Base-by-base conservation (phyloP, 2,329 filamentous ascomycete genomes). In the Lasiodiplodia gonubiensis region DNA sequence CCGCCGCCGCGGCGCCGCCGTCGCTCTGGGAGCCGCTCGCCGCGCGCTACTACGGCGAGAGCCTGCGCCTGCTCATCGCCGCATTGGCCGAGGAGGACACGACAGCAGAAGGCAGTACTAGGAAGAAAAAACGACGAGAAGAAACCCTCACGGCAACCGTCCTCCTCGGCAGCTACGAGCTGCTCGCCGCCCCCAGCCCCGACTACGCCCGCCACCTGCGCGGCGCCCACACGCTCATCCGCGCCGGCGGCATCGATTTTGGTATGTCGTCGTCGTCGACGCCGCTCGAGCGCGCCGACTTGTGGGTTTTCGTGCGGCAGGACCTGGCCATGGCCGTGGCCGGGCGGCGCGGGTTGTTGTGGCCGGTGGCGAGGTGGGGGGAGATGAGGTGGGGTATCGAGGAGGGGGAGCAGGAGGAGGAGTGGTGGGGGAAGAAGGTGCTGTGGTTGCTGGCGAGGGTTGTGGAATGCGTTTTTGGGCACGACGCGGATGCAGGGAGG, bases 151-250 rank as follows among this genome's bases (percentile, higher is more conserved):
- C 37, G 2, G 57, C 57, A 3, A 61, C 57, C 4, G 12, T 61
- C 7, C 57, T 61, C 5, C 57, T 61, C 16, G 16, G 30, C 14
- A 61, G 57, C 57, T 37, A 18, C 25, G 57, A 61, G 57, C 35
- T 61, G 16, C 39, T 61, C 12, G 57, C 57, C 23, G 57, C 57
- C 7, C 57, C 57, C n/a, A 35, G 37, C 14, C 12, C 39, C 10
- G 57, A 61, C 39, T 42, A 61, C 35, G n/a, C n/a, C 4, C 16
- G 25, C 2, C 57, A 61, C 25, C 16, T 61, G 16, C 37, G n/a
- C 18, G 57, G 57, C 33, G 57, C 57, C 7, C n/a, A 12, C 18
- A 61, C 57, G 37, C 57, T 61, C 1, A 27, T 61, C 4, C 48
- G 21, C 0, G 18, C 48, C 2, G n/a, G 23, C 3, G 48, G 21